Evolutionary conservation across 2,329 filamentous ascomycete species (phyloP).

Genomic region (Clarireedia homoeocarpa): DNA sequence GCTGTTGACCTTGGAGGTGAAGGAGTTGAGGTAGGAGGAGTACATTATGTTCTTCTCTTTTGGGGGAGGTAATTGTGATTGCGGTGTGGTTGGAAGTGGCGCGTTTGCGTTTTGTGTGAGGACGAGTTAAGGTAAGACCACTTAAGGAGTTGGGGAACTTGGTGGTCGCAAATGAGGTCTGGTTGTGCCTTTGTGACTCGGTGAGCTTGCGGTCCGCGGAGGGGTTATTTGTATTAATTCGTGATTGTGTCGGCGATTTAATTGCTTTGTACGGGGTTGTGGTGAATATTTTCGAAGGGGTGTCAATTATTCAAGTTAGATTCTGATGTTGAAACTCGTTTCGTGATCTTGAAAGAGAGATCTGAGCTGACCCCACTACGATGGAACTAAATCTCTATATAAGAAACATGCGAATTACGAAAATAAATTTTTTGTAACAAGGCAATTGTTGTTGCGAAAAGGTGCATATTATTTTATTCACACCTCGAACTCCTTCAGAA

Average conservation of each 20-base stretch:
- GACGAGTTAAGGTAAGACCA: not conserved
- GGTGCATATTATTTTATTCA: no score
- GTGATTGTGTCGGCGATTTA: not conserved
- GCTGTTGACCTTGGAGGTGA: constrained; percentile 53
- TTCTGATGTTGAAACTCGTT: constrained; percentile 10
- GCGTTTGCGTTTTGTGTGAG: not conserved
- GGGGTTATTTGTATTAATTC: no score
- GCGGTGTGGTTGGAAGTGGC: constrained; percentile 4
- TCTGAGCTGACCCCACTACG: constrained; percentile 4
- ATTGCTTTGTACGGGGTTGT: not conserved
- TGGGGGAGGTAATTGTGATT: constrained; percentile 15
- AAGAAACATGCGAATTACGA: no score
- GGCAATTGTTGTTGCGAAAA: no score
- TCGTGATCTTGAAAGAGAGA: constrained; percentile 7
- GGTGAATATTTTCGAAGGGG: not conserved
- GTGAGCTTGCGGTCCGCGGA: no score
- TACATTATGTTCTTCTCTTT: constrained; percentile 59
- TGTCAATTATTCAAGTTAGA: not conserved
- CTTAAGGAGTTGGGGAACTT: not conserved
- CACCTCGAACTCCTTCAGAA: no score
- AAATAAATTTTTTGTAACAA: no score
- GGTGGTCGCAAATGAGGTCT: constrained; percentile 1
- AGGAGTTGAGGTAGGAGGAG: constrained; percentile 61
- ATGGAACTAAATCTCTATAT: not conserved
- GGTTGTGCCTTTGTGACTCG: not conserved